These are phyloP conservation scores for Gentiana macrophylla DNA, from an alignment of 257 asterid species.

Conservation along the genomic window DNA sequence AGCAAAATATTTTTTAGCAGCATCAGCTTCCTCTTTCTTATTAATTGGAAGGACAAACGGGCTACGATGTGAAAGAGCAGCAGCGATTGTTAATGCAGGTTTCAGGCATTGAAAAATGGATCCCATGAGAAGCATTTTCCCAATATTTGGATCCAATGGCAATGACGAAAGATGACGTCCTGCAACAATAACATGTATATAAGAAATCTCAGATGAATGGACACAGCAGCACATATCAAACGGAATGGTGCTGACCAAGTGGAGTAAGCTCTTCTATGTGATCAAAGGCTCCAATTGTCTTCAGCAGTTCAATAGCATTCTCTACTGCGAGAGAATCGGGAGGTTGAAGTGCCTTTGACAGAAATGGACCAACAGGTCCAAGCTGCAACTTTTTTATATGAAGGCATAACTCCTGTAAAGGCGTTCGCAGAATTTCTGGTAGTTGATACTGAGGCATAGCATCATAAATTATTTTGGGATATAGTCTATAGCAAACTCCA, in stretches of 20 bases:
- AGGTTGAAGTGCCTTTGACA: constrained; percentile 91
- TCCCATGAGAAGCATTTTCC: constrained; percentile 99
- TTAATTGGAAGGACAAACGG: constrained; percentile 93
- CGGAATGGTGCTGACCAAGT: constrained; percentile 47
- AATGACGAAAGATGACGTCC: constrained; percentile 85
- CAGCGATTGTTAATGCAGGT: constrained; percentile 92
- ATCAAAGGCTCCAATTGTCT: constrained; percentile 89
- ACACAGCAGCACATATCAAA: constrained; percentile 4
- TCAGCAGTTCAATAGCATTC: constrained; percentile 91
- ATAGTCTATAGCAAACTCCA: constrained; percentile 86
- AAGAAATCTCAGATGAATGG: constrained; percentile 7
- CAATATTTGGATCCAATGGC: constrained; percentile 96
- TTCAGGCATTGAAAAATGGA: constrained; percentile 84
- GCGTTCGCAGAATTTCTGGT: constrained; percentile 98
- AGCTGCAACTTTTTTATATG: constrained; percentile 86
- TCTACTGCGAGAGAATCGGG: constrained; percentile 85
- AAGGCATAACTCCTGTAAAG: constrained; percentile 93
- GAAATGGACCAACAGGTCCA: constrained; percentile 58
- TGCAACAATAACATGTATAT: constrained; percentile 18
- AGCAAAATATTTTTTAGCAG: constrained; percentile 79
- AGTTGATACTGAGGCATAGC: constrained; percentile 87
- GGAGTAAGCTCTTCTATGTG: constrained; percentile 89
- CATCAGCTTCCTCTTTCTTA: constrained; percentile 86
- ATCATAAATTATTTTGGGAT: constrained; percentile 71
- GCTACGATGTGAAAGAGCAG: constrained; percentile 87